Base-by-base conservation (phyloP, 371 early-diverging fungal species). In the Circinella umbellata region DNA sequence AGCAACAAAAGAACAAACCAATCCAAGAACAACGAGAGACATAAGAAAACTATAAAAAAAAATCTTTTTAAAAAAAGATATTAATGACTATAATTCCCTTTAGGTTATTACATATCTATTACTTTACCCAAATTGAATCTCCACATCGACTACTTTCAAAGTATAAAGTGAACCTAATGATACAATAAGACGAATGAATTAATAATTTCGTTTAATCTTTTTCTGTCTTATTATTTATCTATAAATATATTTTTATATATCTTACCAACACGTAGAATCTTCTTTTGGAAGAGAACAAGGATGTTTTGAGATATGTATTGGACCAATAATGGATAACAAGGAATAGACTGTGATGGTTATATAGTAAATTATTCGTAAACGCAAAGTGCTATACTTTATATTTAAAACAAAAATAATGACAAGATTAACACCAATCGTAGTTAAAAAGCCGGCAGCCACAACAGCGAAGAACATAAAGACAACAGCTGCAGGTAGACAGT, bases 121-220 rank as follows among this genome's bases (percentile, higher is more conserved):
- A 13, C 42, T 39, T 61, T 61, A 61, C 62, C 62, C 62, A 61
- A 5, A 61, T 18, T n/a, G 5, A 13, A n/a, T 61, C 42, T 36
- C 62, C 46, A 46, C 62, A 61, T 38, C 18, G 38, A 17, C 62
- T 61, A 18, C 34, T 17, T 61, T 38, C 62, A 27, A 27, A 61
- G 38, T 38, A 61, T 15, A 61, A 10, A 38, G 11, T 8, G 38
- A 61, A 61, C 62, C 62, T 61, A 60, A 34, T n/a, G 17, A 60
- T 9, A 37, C 1, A 4, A 20, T 10, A 14, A 4, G 60, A 42
- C 42, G 1, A 37, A 57, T 3, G 7, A 27, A 27, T 34, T 27
- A 59, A 34, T 59, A 42, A 42, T 2, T 42, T 42, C 9, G 42
- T 11, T 6, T 39, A 4, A 39, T 39, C 39, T 39, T 39, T 39